These are phyloP conservation scores for Aspergillus pseudonomiae DNA, from an alignment of 2,329 filamentous ascomycete species.

Conservation along the genomic window DNA sequence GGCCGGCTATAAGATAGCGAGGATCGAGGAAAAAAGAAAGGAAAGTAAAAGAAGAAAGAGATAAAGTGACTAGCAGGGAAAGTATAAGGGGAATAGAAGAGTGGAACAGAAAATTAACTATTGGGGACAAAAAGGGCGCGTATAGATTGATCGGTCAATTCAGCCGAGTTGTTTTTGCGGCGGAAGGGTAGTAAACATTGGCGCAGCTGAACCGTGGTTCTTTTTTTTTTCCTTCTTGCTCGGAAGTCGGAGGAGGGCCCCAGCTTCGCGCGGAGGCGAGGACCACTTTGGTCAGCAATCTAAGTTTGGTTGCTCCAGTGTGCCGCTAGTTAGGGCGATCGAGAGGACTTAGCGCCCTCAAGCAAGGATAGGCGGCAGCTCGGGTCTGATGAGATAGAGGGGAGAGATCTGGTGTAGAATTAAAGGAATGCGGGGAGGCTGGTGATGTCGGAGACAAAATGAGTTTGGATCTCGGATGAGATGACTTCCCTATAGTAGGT, in stretches of 20 bases:
- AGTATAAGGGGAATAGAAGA: conserved; percentile 2
- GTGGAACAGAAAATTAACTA: not conserved
- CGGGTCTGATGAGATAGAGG: conserved; percentile 1
- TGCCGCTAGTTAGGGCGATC: conserved; percentile 26
- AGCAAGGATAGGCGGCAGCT: conserved; percentile 13
- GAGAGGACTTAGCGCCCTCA: conserved; percentile 21
- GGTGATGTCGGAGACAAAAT: conserved; percentile 4
- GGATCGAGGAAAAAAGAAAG: conserved; percentile 9
- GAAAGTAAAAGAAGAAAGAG: conserved; percentile 1
- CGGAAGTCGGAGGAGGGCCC: conserved; percentile 21
- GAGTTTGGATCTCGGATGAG: conserved; percentile 5
- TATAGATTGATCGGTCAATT: conserved; percentile 18
- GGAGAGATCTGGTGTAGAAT: not conserved
- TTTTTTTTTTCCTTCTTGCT: conserved; percentile 16
- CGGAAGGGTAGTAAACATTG: conserved; percentile 32
- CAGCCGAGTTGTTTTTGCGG: conserved; percentile 30
- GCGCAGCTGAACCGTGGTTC: conserved; percentile 38
- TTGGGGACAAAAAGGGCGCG: not conserved
- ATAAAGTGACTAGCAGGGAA: conserved; percentile 5
- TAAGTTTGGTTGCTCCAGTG: conserved; percentile 31
- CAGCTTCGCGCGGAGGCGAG: conserved; percentile 13
- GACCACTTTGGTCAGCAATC: conserved; percentile 7
- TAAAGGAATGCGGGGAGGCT: not conserved
- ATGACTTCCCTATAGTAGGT: not conserved
- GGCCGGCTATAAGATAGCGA: not conserved